These are phyloP conservation scores for Pseudogymnoascus sp. DNA, from an alignment of 2,329 filamentous ascomycete genomes.

Conservation along the genomic window DNA sequence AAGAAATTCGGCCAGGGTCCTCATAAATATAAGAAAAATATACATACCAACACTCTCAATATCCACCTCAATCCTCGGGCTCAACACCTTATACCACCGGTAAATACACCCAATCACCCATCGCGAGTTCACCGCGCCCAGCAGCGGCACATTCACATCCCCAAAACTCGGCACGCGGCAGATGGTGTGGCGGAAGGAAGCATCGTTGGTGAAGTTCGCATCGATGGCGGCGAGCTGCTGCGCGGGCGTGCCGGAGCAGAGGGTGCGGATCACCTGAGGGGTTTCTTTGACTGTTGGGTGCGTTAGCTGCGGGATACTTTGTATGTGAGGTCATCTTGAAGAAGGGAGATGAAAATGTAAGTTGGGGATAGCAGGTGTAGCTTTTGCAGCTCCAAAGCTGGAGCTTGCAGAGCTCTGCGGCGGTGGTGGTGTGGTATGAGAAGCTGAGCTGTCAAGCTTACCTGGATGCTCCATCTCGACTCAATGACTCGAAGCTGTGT, in stretches of 20 bases:
- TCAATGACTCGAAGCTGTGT: background rate
- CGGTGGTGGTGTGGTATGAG: background rate
- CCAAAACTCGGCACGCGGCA: conserved; percentile 56
- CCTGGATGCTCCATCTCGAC: background rate
- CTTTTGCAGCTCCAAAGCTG: background rate
- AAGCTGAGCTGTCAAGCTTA: background rate
- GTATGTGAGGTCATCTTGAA: background rate
- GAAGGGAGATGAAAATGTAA: background rate
- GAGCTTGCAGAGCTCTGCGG: background rate
- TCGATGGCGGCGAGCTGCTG: conserved; percentile 59
- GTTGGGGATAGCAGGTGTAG: no score
- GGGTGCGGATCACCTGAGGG: conserved; percentile 53
- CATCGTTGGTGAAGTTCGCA: conserved; percentile 64
- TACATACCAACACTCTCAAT: conserved; percentile 51
- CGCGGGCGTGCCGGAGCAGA: conserved; percentile 59
- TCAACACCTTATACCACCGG: conserved; percentile 77
- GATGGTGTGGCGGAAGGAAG: conserved; percentile 71
- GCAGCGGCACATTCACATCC: conserved; percentile 34
- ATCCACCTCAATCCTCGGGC: conserved; percentile 59
- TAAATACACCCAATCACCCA: conserved; percentile 63
- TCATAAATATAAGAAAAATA: no score
- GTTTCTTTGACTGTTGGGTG: conserved; percentile 47
- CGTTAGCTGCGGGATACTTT: background rate
- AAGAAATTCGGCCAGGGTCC: no score
- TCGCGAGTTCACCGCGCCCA: conserved; percentile 49